Conservation (phyloP, 257 asterid species). For the Osmanthus fragrans region DNA sequence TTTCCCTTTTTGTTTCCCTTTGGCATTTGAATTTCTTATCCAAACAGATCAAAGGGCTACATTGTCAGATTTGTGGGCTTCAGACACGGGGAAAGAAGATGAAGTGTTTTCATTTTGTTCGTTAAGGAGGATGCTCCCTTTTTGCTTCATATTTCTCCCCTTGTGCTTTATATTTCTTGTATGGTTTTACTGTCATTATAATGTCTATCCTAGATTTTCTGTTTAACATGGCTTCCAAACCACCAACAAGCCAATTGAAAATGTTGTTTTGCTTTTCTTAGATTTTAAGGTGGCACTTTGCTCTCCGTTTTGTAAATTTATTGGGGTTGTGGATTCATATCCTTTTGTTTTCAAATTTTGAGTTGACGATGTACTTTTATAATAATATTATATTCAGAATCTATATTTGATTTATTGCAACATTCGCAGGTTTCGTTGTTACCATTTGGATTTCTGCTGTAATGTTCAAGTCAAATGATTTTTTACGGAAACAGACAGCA, state of each 20-base stretch:
- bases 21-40: background rate
- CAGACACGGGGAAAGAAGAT: background rate
- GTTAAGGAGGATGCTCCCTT: background rate
- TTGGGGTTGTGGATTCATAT: background rate
- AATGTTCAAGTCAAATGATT: slow-evolving; percentile 88
- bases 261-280: background rate
- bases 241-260: background rate
- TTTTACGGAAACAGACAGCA: slow-evolving; percentile 83
- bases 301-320: background rate
- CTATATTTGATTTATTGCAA: slow-evolving; percentile 16
- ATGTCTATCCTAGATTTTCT: background rate
- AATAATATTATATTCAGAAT: background rate
- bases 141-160: background rate
- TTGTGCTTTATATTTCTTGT: background rate
- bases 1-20: no score
- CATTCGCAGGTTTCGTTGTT: slow-evolving; percentile 63
- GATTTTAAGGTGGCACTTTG: background rate
- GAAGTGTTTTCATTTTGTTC: background rate
- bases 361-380: background rate
- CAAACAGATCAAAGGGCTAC: background rate
- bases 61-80: background rate
- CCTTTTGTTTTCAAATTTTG: background rate
- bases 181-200: background rate
- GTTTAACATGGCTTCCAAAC: background rate
- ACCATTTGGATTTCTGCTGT: slow-evolving; percentile 79